Evolutionary conservation across 768 basidiomycete genomes (phyloP), one percentile per base, ranked within the genome.

Genomic region (Boletus huronensis): DNA sequence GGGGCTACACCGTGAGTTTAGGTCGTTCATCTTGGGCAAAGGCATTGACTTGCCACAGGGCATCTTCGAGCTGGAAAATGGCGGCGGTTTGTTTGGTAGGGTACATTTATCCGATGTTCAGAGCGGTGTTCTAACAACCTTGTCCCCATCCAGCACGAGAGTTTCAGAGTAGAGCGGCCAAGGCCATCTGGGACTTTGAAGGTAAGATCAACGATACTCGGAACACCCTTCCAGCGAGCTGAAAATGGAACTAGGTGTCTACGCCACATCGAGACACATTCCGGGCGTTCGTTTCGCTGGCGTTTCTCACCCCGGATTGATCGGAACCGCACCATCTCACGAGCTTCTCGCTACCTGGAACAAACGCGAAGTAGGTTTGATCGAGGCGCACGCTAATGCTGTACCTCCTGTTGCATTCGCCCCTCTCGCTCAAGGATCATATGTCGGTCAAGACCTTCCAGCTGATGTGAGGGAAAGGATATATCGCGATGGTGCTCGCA

Each of bases 161-260:
- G 66, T 88, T 88, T 69, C 72, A 86, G 39, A 86, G 83, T 63
- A 80, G 74, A 62, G 88, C 88, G 1, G 79, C 81, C 50, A 91
- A 91, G 64, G 87, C 88, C 5, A 87, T 91, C 54, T 91, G 88
- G 88, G 88, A 89, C 67, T 78, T 90, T 57, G 75, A 88, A 57
- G 84, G 84, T 79, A 60, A 50, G 61, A 46, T 32, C 2, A 26
- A 21, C 13, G 8, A 21, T 39, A 9, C 28, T n/a, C 26, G 1
- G 19, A 16, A 48, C n/a, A 34, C 16, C 36, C 19, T 34, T 1
- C 16, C 47, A 28, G 19, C 17, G 13, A 32, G 39, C 44, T 32
- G 25, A 63, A 11, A 16, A 25, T 7, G 16, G 10, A 5, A 50
- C 5, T 48, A 84, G 86, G 86, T 36, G 74, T 88, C 51, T 87